Evolutionary conservation across 2,329 filamentous ascomycete genomes (phyloP), one percentile per base, ranked within the genome.

Genomic region (Curvularia sp.): DNA sequence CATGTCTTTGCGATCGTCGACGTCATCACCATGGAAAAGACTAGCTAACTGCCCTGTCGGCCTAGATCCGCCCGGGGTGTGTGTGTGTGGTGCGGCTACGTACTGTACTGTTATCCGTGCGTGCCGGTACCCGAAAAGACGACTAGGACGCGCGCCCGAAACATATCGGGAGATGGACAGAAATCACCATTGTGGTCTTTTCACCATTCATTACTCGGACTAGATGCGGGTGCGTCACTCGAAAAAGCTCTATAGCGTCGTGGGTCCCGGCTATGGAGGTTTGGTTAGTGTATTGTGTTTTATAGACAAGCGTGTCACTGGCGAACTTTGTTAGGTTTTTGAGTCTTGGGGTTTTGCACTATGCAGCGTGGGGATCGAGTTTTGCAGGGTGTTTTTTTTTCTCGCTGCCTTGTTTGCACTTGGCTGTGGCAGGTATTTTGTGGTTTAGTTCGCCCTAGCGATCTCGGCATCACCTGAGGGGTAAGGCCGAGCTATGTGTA

Each of bases 111-210:
- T 18, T 36, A 36, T 30, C 46, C 30, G 46, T 27, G 30, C 27
- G 41, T 53, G 54, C 54, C 48, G 32, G 42, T 23, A 56, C 23
- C 54, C 54, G 48, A 34, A 45, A 10, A 27, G 13, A 36, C 25
- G 46, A 21, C 38, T 48, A 54, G 36, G 28, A 53, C 38, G 25
- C 32, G 15, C 7, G 19, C 23, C 57, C 60, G 49, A 65, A 47
- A 41, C 38, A 48, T 46, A 39, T 65, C 62, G 62, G 62, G 62
- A 63, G 54, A 65, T 65, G 55, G 60, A 63, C 54, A 32, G n/a
- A 54, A 60, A 50, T 47, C 21, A 23, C 39, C 38, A 41, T 41
- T 18, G 8, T 41, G 38, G 18, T 10, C n/a, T 18, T 36, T 36
- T 18, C 15, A n/a, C n/a, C 5, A 15, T 9, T 13, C 1, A 7